Conservation (phyloP, 2,329 filamentous ascomycete species). For the Eurotiales sp. region DNA sequence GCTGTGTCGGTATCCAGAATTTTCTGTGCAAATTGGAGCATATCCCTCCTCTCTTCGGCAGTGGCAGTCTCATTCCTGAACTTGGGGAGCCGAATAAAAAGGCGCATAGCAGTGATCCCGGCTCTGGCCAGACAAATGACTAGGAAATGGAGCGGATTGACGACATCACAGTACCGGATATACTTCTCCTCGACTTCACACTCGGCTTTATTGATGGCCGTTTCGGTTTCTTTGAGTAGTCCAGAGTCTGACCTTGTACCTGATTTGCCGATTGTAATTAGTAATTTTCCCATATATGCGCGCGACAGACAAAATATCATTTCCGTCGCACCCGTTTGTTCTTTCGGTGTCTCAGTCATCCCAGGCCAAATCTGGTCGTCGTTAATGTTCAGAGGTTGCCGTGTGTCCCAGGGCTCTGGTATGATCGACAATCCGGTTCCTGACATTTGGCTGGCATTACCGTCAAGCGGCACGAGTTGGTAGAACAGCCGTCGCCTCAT, state of each 20-base stretch:
- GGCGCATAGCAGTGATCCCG: slow-evolving; percentile 40
- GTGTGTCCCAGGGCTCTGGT: not conserved
- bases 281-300: not conserved
- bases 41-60: slow-evolving; percentile 17
- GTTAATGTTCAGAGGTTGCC: not conserved
- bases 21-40: slow-evolving; percentile 34
- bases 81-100: slow-evolving; percentile 20
- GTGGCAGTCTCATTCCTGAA: slow-evolving; percentile 25
- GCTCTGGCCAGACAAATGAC: slow-evolving; percentile 41
- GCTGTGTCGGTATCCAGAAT: slow-evolving; percentile 36
- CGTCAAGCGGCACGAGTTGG: not conserved
- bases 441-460: slow-evolving; percentile 14
- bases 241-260: no score
- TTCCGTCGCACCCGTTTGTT: slow-evolving; percentile 33
- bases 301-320: slow-evolving; percentile 37
- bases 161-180: slow-evolving; percentile 31
- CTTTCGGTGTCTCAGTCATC: slow-evolving; percentile 28
- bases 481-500: slow-evolving; percentile 59
- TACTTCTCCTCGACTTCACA: slow-evolving; percentile 30
- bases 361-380: slow-evolving; percentile 24
- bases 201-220: slow-evolving; percentile 26
- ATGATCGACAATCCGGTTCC: not conserved
- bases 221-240: not conserved
- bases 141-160: slow-evolving; percentile 40
- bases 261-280: not conserved